Evolutionary conservation across 805 yeast species (phyloP).

Genomic region (Lipomyces anomalus): DNA sequence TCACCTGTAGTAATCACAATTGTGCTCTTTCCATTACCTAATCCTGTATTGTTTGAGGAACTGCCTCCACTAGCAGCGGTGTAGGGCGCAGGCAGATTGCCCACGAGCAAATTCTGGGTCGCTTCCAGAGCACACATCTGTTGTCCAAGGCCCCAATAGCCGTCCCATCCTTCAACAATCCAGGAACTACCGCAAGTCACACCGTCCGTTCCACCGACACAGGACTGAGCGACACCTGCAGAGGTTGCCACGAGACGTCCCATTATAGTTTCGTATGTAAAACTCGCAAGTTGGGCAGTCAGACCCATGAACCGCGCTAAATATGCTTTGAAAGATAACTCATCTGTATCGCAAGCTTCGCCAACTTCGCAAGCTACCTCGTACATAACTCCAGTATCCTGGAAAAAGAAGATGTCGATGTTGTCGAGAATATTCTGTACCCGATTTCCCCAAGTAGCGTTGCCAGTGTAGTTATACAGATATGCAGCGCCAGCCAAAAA

Average conservation of each 20-base stretch:
- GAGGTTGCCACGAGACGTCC: constrained; percentile 40
- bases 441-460: constrained; percentile 60
- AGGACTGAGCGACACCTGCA: constrained; percentile 76
- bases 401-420: constrained; percentile 43
- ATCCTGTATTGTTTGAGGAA: too few species aligned
- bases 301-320: constrained; percentile 67
- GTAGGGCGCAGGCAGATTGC: constrained; percentile 39
- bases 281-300: constrained; percentile 67
- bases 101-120: constrained; percentile 35
- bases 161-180: constrained; percentile 65
- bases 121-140: constrained; percentile 80
- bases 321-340: constrained; percentile 87
- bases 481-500: constrained; percentile 75
- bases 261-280: constrained; percentile 34
- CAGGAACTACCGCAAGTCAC: constrained; percentile 86
- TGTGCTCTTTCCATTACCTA: too few species aligned
- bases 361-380: constrained; percentile 79
- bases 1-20: too few species aligned
- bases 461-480: constrained; percentile 66
- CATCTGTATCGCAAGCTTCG: constrained; percentile 71
- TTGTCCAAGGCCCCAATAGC: constrained; percentile 77
- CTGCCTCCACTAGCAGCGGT: constrained; percentile 30
- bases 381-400: constrained; percentile 49
- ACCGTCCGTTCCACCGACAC: constrained; percentile 83
- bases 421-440: constrained; percentile 53